phyloP scores from a whole-genome alignment of 805 yeast genomes.

The Ogataea pilisensis region DNA sequence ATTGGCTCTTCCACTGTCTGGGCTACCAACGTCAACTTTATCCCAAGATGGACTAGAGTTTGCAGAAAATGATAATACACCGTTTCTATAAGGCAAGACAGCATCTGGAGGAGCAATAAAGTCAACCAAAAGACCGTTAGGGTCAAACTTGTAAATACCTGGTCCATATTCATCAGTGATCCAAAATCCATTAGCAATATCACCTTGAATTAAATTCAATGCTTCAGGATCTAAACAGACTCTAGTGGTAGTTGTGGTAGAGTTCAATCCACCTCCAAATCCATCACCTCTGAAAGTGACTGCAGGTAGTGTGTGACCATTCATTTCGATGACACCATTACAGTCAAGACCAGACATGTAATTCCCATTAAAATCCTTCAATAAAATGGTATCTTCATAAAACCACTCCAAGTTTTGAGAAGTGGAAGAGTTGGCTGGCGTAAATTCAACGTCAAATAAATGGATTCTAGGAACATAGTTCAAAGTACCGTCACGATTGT shows the following conservation, averaged over 20 bases:
- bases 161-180: conserved; percentile 34
- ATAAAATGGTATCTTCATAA: conserved; percentile 26
- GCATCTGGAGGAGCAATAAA: conserved; percentile 29
- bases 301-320: conserved; percentile 28
- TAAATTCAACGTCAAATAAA: conserved; percentile 22
- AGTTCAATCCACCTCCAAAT: conserved; percentile 23
- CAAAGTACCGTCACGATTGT: conserved; percentile 31
- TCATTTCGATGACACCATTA: conserved; percentile 22
- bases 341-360: conserved; percentile 29
- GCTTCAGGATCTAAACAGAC: conserved; percentile 31
- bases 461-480: conserved; percentile 26
- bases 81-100: conserved; percentile 26
- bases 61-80: conserved; percentile 22
- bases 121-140: conserved; percentile 24
- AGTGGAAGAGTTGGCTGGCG: conserved; percentile 20
- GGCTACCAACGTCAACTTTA: conserved; percentile 19
- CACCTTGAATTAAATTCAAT: conserved; percentile 25
- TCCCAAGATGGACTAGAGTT: conserved; percentile 27
- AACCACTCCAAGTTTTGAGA: conserved; percentile 24
- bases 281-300: conserved; percentile 28
- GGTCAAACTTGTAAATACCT: conserved; percentile 24
- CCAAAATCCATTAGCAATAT: conserved; percentile 31
- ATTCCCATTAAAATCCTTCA: conserved; percentile 29
- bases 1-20: conserved; percentile 27
- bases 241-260: conserved; percentile 20